Evolutionary conservation across 768 basidiomycete species (phyloP).

Genomic region (Gyrodon lividus): DNA sequence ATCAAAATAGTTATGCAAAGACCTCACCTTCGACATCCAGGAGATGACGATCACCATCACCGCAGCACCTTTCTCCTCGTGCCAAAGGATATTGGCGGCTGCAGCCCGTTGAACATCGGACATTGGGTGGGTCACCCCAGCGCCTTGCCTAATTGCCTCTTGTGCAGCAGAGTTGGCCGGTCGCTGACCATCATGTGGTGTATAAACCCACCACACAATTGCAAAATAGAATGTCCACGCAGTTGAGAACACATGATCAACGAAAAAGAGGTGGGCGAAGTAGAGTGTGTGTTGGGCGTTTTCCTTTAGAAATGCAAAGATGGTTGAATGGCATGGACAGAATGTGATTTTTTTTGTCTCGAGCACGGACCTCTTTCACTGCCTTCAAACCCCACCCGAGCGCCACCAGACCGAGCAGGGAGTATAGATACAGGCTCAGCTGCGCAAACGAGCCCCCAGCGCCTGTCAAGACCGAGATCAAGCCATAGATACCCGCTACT

Average conservation of each 20-base stretch:
- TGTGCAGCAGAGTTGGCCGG: conserved; percentile 86
- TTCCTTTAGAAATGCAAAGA: conserved; percentile 60
- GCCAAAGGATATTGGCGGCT: conserved; percentile 85
- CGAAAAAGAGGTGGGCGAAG: conserved; percentile 88
- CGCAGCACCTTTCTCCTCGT: conserved; percentile 83
- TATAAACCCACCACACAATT: conserved; percentile 86
- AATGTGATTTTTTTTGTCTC: conserved; percentile 1
- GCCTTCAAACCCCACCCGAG: conserved; percentile 86
- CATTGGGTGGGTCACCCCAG: conserved; percentile 50
- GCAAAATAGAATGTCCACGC: conserved; percentile 93
- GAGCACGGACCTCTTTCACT: conserved; percentile 71
- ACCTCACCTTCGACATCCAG: conserved; percentile 83
- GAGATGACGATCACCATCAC: conserved; percentile 73
- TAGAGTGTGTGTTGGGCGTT: conserved; percentile 80
- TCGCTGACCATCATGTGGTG: conserved; percentile 85
- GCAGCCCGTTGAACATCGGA: conserved; percentile 62
- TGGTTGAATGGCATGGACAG: conserved; percentile 14
- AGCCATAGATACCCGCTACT: conserved; percentile 94
- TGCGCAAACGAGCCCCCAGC: conserved; percentile 94
- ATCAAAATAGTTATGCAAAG: not conserved
- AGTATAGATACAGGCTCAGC: conserved; percentile 91
- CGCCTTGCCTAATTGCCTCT: conserved; percentile 72
- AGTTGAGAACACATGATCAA: conserved; percentile 89
- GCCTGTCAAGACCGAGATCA: conserved; percentile 87
- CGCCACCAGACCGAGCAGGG: conserved; percentile 74